Conservation (phyloP, 192 early-diverging fungal species). For the Coemansia sp. region DNA sequence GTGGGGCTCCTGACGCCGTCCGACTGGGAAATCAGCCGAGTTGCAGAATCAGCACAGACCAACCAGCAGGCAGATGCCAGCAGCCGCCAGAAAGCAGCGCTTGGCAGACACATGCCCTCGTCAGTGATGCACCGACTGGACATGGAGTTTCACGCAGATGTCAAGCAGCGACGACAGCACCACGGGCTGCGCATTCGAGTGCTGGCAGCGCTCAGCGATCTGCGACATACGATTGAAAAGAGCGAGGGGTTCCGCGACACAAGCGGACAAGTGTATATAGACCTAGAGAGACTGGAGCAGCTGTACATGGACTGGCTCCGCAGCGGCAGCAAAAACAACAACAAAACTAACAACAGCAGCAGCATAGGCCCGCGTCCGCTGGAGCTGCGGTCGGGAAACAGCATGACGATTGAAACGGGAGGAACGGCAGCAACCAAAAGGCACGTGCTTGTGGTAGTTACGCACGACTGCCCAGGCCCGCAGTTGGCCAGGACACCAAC, state of each 20-base stretch:
- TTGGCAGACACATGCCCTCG: constrained; percentile 39
- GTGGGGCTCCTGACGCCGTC: neutral
- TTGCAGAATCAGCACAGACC: neutral
- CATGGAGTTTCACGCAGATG: constrained; percentile 23
- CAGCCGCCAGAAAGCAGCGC: neutral
- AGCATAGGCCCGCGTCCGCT: constrained; percentile 7
- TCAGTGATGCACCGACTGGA: constrained; percentile 40
- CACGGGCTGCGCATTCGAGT: constrained; percentile 40
- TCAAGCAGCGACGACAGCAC: constrained; percentile 30
- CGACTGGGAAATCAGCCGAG: constrained; percentile 8
- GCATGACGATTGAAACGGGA: constrained; percentile 9
- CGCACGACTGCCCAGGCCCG: constrained; percentile 6
- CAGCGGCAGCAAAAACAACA: too few species aligned
- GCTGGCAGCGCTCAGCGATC: constrained; percentile 21
- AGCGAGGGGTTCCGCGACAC: constrained; percentile 9
- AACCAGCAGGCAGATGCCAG: neutral
- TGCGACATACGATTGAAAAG: constrained; percentile 20
- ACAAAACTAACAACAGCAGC: neutral
- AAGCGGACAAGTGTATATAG: constrained; percentile 25
- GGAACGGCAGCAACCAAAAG: neutral
- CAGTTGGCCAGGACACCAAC: constrained; percentile 8
- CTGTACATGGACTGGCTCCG: constrained; percentile 22
- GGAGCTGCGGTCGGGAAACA: constrained; percentile 20
- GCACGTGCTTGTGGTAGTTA: constrained; percentile 1
- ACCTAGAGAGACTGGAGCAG: constrained; percentile 29